A percentile compares a stretch with the other conserved stretches of the same genome.
Conservation (phyloP, 495 filamentous ascomycete genomes). For the Aspergillus indologenus region DNA sequence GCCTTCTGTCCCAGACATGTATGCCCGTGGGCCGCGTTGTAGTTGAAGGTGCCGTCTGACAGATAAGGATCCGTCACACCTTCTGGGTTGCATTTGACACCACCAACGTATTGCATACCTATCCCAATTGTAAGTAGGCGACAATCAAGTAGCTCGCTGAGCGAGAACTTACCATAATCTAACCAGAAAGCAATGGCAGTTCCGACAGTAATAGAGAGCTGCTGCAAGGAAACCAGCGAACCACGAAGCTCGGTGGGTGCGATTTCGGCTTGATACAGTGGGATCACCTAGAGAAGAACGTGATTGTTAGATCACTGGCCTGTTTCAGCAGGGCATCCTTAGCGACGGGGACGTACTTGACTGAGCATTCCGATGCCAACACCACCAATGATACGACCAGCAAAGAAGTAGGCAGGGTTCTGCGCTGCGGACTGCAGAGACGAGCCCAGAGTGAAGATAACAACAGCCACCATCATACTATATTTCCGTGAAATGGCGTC, state of each 20-base stretch:
- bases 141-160: not conserved
- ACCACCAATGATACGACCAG: conserved; percentile 49
- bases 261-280: conserved; percentile 26
- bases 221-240: conserved; percentile 67
- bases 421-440: conserved; percentile 40
- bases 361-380: conserved; percentile 65
- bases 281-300: conserved; percentile 4
- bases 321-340: not conserved
- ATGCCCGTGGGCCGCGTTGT: conserved; percentile 55
- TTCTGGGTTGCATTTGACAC: conserved; percentile 55
- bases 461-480: conserved; percentile 64
- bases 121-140: conserved; percentile 48
- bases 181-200: conserved; percentile 66
- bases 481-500: conserved; percentile 76
- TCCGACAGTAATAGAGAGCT: conserved; percentile 62
- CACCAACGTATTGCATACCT: conserved; percentile 53
- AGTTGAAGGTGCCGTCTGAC: conserved; percentile 29
- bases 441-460: conserved; percentile 68
- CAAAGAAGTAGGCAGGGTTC: conserved; percentile 39
- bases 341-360: conserved; percentile 14
- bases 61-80: conserved; percentile 29
- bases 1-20: conserved; percentile 49
- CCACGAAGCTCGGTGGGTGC: conserved; percentile 69
- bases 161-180: conserved; percentile 43
- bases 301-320: not conserved